phyloP scores from a whole-genome alignment of 1,139 yeast genomes.

The Torulaspora globosa region DNA sequence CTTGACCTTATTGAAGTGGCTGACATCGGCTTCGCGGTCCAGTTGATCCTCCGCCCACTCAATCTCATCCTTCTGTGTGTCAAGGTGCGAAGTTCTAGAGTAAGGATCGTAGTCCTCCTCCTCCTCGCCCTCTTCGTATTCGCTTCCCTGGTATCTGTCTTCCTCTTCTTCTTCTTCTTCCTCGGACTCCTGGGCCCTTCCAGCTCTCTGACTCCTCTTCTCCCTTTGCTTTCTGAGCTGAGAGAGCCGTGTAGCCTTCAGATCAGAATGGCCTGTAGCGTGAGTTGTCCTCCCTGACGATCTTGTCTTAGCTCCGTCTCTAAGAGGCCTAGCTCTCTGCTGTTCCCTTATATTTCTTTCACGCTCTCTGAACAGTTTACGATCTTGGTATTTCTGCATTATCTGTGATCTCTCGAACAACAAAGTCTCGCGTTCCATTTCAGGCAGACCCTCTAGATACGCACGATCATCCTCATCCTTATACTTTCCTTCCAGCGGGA shows the following conservation, averaged over 20 bases:
- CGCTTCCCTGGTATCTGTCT: conserved; percentile 29
- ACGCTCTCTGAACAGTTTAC: conserved; percentile 76
- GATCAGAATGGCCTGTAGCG: conserved; percentile 37
- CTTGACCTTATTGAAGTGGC: conserved; percentile 64
- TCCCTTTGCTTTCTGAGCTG: conserved; percentile 86
- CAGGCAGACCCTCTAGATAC: conserved; percentile 69
- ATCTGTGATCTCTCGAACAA: conserved; percentile 90
- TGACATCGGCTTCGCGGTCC: conserved; percentile 43
- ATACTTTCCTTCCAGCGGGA: conserved; percentile 90
- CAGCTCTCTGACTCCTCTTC: conserved; percentile 47
- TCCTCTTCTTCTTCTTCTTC: conserved; percentile 38
- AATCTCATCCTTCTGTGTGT: conserved; percentile 40
- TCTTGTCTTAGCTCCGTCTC: conserved; percentile 38
- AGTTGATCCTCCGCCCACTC: conserved; percentile 45
- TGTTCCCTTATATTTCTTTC: conserved; percentile 54
- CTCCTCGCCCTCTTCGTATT: conserved; percentile 36
- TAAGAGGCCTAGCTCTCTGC: conserved; percentile 35
- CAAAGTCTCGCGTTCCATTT: conserved; percentile 84
- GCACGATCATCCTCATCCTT: conserved; percentile 76
- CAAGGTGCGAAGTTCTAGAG: conserved; percentile 31
- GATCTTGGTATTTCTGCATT: conserved; percentile 80
- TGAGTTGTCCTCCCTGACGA: conserved; percentile 33
- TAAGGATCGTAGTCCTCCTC: conserved; percentile 43
- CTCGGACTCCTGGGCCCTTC: conserved; percentile 43
- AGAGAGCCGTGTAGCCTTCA: conserved; percentile 59